Evolutionary conservation across 768 basidiomycete genomes (phyloP).

Genomic region (Nevesoporus exiguus): DNA sequence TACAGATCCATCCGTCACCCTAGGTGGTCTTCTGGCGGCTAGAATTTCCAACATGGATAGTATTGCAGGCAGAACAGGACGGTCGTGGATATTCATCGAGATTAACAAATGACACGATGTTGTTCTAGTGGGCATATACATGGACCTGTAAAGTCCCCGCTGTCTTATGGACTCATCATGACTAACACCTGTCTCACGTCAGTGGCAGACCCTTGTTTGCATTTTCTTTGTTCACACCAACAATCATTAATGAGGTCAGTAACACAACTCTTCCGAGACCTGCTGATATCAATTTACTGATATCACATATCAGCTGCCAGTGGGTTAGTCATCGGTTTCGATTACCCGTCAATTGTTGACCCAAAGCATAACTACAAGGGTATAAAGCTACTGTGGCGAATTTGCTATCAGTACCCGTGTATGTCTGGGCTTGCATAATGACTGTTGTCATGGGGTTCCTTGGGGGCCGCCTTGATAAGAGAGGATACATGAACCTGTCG

Average conservation of each 20-base stretch:
- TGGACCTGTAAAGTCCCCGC: constrained; percentile 53
- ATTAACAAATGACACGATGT: neutral
- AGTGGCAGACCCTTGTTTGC: constrained; percentile 52
- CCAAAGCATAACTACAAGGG: constrained; percentile 33
- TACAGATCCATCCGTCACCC: neutral
- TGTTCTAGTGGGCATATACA: constrained; percentile 70
- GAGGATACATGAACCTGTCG: constrained; percentile 58
- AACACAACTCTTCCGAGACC: neutral
- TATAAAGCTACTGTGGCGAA: constrained; percentile 66
- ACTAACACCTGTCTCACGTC: constrained; percentile 2
- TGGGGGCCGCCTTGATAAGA: constrained; percentile 56
- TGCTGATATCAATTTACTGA: neutral
- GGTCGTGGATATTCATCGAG: constrained; percentile 79
- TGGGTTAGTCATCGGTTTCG: constrained; percentile 10
- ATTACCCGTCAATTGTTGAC: neutral
- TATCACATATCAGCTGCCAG: constrained; percentile 10
- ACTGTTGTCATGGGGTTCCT: constrained; percentile 60
- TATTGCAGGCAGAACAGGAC: constrained; percentile 57
- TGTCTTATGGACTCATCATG: neutral
- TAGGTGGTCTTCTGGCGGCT: constrained; percentile 62
- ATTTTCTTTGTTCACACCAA: constrained; percentile 51
- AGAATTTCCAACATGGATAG: constrained; percentile 72
- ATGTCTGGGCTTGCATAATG: constrained; percentile 67
- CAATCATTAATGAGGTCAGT: constrained; percentile 49
- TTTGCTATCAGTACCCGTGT: constrained; percentile 73